phyloP scores from a whole-genome alignment of 441 rosid genomes.

The Metrosideros polymorpha region DNA sequence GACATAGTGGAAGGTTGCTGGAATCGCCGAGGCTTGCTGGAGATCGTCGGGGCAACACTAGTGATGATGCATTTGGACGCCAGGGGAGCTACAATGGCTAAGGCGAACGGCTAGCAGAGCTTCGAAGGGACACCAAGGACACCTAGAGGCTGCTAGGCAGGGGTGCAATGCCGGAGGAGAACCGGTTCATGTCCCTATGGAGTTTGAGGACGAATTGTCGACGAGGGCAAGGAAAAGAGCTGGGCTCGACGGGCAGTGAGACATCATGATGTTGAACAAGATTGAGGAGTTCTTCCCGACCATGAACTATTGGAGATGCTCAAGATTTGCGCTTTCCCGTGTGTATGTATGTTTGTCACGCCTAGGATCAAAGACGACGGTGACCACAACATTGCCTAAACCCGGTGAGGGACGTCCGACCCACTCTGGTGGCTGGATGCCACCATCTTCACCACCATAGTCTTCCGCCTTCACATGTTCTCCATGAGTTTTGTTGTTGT shows the following conservation, averaged over 20 bases:
- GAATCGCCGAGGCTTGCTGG: too few relatives aligned
- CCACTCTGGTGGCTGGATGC: too few relatives aligned
- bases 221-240: slow-evolving; percentile 26
- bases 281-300: slow-evolving; percentile 85
- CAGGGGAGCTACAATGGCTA: too few relatives aligned
- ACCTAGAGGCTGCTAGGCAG: too few relatives aligned
- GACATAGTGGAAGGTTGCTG: too few relatives aligned
- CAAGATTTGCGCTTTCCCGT: slow-evolving; percentile 14
- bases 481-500: too few relatives aligned
- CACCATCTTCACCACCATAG: background rate
- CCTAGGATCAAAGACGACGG: background rate
- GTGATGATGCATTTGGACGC: too few relatives aligned
- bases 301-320: slow-evolving; percentile 52
- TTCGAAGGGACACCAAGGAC: too few relatives aligned
- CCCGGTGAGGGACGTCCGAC: background rate
- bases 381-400: background rate
- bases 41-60: too few relatives aligned
- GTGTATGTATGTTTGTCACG: background rate
- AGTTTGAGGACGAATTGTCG: slow-evolving; percentile 30
- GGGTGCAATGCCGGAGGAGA: too few relatives aligned
- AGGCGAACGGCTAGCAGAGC: too few relatives aligned
- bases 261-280: slow-evolving; percentile 68
- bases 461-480: background rate
- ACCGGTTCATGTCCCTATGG: too few relatives aligned
- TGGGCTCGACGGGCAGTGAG: slow-evolving; percentile 89